phyloP scores from a whole-genome alignment of 139 green algal species.

The Chlorella sp. region DNA sequence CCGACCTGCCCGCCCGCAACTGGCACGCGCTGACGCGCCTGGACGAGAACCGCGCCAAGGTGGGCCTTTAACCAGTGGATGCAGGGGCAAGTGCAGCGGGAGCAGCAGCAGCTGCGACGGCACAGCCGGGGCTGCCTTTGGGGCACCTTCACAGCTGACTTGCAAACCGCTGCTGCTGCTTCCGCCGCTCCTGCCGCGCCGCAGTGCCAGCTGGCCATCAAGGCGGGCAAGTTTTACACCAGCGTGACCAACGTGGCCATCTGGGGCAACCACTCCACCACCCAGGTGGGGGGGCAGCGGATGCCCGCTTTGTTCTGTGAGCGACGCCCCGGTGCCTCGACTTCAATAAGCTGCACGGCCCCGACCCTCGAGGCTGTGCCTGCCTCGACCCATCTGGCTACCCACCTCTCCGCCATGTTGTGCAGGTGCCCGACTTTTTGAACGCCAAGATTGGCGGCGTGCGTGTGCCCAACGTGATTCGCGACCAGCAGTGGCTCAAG shows the following conservation, averaged over 20 bases:
- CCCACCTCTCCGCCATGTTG: constrained; percentile 65
- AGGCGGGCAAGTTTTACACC: constrained; percentile 90
- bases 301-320: background rate
- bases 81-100: background rate
- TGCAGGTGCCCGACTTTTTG: constrained; percentile 94
- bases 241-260: constrained; percentile 81
- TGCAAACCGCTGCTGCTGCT: too few species aligned
- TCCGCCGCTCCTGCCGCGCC: background rate
- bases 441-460: constrained; percentile 88
- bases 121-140: too few species aligned
- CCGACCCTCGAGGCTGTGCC: background rate
- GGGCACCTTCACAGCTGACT: too few species aligned
- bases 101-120: background rate
- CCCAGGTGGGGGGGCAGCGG: constrained; percentile 63
- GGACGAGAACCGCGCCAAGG: constrained; percentile 89
- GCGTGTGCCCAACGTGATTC: constrained; percentile 64
- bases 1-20: constrained; percentile 79
- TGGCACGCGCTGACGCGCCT: constrained; percentile 87
- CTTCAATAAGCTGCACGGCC: too few species aligned
- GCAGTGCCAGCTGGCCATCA: constrained; percentile 89
- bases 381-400: background rate
- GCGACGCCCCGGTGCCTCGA: too few species aligned
- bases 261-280: constrained; percentile 97
- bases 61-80: constrained; percentile 3
- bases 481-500: constrained; percentile 72